These are phyloP conservation scores for Rhynchosporium secalis DNA, from an alignment of 2,329 filamentous ascomycete species.

Conservation along the genomic window DNA sequence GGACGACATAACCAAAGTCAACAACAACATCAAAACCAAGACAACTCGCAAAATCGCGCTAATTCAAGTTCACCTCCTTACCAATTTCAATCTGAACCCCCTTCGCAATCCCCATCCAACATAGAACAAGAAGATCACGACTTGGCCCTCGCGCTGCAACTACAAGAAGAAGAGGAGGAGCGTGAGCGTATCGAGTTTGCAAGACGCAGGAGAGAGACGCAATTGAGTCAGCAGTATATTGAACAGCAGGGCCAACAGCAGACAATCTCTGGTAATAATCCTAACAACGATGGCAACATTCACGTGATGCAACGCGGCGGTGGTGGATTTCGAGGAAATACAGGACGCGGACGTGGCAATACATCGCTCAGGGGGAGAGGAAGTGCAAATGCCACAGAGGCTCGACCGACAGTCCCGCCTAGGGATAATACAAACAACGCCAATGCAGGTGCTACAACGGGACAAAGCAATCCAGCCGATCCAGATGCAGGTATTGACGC, in stretches of 20 bases:
- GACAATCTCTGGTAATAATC: not conserved
- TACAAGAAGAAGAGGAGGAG: constrained; percentile 93
- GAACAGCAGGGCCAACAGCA: constrained; percentile 57
- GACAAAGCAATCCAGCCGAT: constrained; percentile 26
- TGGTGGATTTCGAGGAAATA: constrained; percentile 20
- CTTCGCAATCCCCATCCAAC: constrained; percentile 28
- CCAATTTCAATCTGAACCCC: constrained; percentile 1
- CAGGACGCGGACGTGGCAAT: not conserved
- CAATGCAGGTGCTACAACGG: constrained; percentile 24
- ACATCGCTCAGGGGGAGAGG: constrained; percentile 20
- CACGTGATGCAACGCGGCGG: constrained; percentile 35
- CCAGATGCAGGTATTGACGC: constrained; percentile 49
- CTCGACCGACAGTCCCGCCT: constrained; percentile 48
- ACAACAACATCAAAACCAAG: not conserved
- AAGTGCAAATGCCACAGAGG: constrained; percentile 31
- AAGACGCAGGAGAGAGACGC: constrained; percentile 63
- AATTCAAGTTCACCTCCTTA: constrained; percentile 16
- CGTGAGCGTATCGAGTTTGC: constrained; percentile 63
- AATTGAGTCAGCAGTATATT: constrained; percentile 69
- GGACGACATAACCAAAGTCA: constrained; percentile 16
- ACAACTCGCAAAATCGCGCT: not conserved
- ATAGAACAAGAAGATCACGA: constrained; percentile 77
- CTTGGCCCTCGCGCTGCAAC: constrained; percentile 82
- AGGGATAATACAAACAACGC: constrained; percentile 33
- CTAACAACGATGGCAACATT: constrained; percentile 26